Evolutionary conservation across 2,329 filamentous ascomycete species (phyloP).

Genomic region (Xylariomycetidae sp.): DNA sequence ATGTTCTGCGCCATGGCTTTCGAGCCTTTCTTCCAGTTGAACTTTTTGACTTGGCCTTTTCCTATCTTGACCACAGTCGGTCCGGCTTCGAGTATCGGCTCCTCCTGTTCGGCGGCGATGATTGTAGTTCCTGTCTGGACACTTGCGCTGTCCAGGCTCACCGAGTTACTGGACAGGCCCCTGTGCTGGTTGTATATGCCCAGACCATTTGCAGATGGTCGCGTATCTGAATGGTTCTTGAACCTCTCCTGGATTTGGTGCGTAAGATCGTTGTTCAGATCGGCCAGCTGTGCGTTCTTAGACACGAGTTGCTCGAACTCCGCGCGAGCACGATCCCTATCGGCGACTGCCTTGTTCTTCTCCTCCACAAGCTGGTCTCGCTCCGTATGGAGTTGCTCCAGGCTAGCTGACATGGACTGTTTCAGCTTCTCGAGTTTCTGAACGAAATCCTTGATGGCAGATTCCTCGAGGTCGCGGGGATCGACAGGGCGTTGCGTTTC

Average conservation of each 20-base stretch:
- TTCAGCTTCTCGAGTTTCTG: conserved; percentile 64
- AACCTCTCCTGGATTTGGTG: conserved; percentile 92
- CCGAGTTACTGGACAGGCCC: conserved; percentile 44
- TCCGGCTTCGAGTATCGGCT: conserved; percentile 62
- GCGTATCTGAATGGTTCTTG: conserved; percentile 63
- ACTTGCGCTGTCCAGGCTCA: conserved; percentile 49
- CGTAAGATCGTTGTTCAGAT: conserved; percentile 93
- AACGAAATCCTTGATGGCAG: conserved; percentile 86
- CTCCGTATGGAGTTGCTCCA: conserved; percentile 62
- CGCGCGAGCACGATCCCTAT: conserved; percentile 88
- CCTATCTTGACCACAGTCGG: conserved; percentile 95
- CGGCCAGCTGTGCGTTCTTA: conserved; percentile 89
- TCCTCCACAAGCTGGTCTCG: conserved; percentile 81
- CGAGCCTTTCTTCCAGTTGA: conserved; percentile 97
- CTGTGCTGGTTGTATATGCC: conserved; percentile 54
- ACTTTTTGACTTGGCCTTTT: conserved; percentile 91
- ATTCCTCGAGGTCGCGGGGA: conserved; percentile 76
- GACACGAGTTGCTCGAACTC: conserved; percentile 93
- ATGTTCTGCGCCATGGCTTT: conserved; percentile 93
- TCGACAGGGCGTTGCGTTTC: conserved; percentile 77
- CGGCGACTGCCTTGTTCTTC: conserved; percentile 72
- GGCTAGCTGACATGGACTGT: conserved; percentile 49
- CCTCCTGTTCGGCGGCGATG: conserved; percentile 60
- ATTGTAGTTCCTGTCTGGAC: conserved; percentile 55
- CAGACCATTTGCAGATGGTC: conserved; percentile 47